Conservation (phyloP, 768 basidiomycete species). For the Leucocoprinus birnbaumii region DNA sequence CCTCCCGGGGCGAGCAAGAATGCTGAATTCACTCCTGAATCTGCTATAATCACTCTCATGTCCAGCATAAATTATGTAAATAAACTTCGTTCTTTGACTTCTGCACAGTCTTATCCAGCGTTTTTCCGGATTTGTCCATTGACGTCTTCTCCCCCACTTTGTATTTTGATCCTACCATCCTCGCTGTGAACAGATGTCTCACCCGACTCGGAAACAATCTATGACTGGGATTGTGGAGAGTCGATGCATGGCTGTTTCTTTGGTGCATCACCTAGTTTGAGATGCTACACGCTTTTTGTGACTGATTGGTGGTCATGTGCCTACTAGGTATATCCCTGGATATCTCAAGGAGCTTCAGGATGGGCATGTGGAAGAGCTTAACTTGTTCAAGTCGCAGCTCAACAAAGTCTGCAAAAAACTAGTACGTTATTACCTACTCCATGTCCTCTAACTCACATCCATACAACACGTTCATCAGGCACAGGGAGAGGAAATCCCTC, state of each 20-base stretch:
- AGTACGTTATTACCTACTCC: slow-evolving; percentile 31
- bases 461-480: slow-evolving; percentile 15
- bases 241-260: slow-evolving; percentile 45
- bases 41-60: no score
- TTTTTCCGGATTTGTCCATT: no score
- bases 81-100: no score
- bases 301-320: background rate
- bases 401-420: slow-evolving; percentile 40
- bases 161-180: slow-evolving; percentile 43
- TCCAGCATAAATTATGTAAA: no score
- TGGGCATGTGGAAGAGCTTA: slow-evolving; percentile 55
- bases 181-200: slow-evolving; percentile 42
- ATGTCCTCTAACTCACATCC: background rate
- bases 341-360: slow-evolving; percentile 54
- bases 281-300: no score
- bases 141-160: no score
- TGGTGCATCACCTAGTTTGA: no score
- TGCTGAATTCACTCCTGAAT: no score
- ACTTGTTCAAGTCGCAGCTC: slow-evolving; percentile 52
- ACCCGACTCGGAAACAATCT: slow-evolving; percentile 42
- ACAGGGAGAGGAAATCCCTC: slow-evolving; percentile 30
- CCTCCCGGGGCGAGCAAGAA: no score
- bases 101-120: no score
- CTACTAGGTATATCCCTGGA: slow-evolving; percentile 51
- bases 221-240: slow-evolving; percentile 41